Evolutionary conservation across 139 green algal genomes (phyloP).

Genomic region (Limnomonas spitsbergensis): DNA sequence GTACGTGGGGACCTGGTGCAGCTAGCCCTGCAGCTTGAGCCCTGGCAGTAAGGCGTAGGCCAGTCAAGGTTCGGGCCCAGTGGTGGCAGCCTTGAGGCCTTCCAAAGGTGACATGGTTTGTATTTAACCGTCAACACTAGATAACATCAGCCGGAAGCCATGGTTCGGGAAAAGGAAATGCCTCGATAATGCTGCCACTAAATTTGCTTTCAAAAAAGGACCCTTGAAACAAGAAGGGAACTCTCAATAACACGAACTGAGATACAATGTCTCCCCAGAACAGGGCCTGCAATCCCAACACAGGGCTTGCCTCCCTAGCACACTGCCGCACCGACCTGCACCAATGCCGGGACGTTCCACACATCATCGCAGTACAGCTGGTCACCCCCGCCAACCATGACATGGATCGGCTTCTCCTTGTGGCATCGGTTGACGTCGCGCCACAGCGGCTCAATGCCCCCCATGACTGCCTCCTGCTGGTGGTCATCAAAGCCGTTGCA

Average conservation of each 20-base stretch:
- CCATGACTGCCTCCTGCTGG: background rate
- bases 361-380: constrained; percentile 54
- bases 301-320: too few relatives aligned
- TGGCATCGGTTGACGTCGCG: constrained; percentile 39
- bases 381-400: constrained; percentile 57
- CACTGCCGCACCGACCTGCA: background rate
- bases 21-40: too few relatives aligned
- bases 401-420: constrained; percentile 53
- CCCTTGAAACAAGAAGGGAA: constrained; percentile 22
- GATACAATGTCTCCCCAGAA: too few relatives aligned
- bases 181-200: too few relatives aligned
- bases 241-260: constrained; percentile 43
- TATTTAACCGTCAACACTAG: too few relatives aligned
- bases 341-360: constrained; percentile 24
- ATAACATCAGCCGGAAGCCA: background rate
- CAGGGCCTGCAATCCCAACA: too few relatives aligned
- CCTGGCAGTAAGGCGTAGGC: too few relatives aligned
- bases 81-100: too few relatives aligned
- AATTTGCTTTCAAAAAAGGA: background rate
- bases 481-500: constrained; percentile 36
- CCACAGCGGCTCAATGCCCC: constrained; percentile 39
- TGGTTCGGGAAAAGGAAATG: background rate
- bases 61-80: too few relatives aligned
- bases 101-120: too few relatives aligned
- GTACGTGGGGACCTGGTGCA: too few relatives aligned